Evolutionary conservation across 257 asterid species (phyloP), one percentile per base, ranked within the genome.

Genomic region (Leptodermis oblonga): DNA sequence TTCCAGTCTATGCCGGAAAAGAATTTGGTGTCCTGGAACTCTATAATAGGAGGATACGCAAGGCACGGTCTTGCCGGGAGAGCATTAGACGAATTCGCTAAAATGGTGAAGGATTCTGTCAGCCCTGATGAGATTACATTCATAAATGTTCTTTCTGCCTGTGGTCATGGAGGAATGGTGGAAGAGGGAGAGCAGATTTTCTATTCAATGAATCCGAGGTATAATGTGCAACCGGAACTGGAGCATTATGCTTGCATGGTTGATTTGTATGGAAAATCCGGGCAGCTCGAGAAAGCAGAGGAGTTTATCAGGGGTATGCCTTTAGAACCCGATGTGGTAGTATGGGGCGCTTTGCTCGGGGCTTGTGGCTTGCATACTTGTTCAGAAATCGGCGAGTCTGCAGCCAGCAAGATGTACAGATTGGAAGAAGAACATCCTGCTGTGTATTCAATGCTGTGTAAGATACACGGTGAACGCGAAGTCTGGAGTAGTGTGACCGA

Each of bases 211-310:
- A 51, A 30, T 36, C 28, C 10, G 0, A 73, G 62, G 81, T 81
- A 83, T 4, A 79, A 82, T 17, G 30, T 90, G 22, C 65, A 58
- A 63, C 74, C 91, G 39, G 85, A 77, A 74, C 79, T 82, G 87
- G 90, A 85, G 71, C 97, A 88, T 74, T 90, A 85, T 73, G 86
- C 94, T 26, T 88, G 97, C 66, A 85, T 90, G 94, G 97, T 90
- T 59, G 93, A 90, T 55, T 67, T 90, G 42, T 90, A 85, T 55
- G 97, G 94, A 18, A 80, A 81, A 70, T 86, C 94, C 11, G 97
- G 97, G 11, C 64, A 82, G 82, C 82, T 90, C 3, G 86, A 85
- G 34, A 86, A 83, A 84, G 97, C 97, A 0, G 82, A 78, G 53
- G 78, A 73, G 9, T 66, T 90, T 48, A 73, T 90, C 0, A 75